A percentile compares a stretch with the other conserved stretches of the same genome.
Evolutionary conservation across 2,329 filamentous ascomycete genomes (phyloP).

Genomic region (Diplodia intermedia): DNA sequence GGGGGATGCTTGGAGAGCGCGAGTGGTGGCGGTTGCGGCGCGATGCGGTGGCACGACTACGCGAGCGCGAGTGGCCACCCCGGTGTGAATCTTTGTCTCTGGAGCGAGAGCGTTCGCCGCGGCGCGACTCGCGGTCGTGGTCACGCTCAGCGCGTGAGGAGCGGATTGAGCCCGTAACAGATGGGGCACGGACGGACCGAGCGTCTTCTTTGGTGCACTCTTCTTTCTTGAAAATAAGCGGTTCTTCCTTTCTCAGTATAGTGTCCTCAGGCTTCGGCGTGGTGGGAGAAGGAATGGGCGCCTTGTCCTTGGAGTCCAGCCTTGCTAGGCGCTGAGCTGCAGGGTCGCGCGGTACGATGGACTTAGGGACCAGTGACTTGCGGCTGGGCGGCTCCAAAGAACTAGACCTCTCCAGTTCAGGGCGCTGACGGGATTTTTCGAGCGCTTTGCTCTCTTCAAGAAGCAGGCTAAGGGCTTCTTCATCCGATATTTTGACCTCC

Average conservation of each 20-base stretch:
- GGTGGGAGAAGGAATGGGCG: conserved; percentile 1
- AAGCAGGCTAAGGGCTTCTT: conserved; percentile 45
- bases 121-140: conserved; percentile 38
- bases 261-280: conserved; percentile 13
- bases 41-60: conserved; percentile 34
- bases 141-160: conserved; percentile 24
- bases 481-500: conserved; percentile 46
- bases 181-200: conserved; percentile 25
- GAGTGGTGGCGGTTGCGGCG: conserved; percentile 36
- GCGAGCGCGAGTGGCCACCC: conserved; percentile 43
- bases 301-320: conserved; percentile 36
- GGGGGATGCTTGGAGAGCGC: conserved; percentile 36
- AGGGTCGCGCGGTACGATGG: conserved; percentile 39
- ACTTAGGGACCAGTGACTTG: conserved; percentile 46
- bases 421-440: conserved; percentile 47
- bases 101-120: conserved; percentile 33
- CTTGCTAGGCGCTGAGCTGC: conserved; percentile 41
- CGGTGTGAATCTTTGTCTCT: conserved; percentile 27
- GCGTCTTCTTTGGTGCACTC: conserved; percentile 13
- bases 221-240: conserved; percentile 5
- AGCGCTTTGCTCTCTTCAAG: conserved; percentile 48
- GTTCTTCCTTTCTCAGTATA: neutral
- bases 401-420: conserved; percentile 47
- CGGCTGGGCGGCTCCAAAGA: conserved; percentile 51
- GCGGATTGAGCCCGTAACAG: conserved; percentile 22